A percentile compares a stretch with the other conserved stretches of the same genome.
Evolutionary conservation across 768 basidiomycete genomes (phyloP).

Genomic region (Rhizopogon salebrosus): DNA sequence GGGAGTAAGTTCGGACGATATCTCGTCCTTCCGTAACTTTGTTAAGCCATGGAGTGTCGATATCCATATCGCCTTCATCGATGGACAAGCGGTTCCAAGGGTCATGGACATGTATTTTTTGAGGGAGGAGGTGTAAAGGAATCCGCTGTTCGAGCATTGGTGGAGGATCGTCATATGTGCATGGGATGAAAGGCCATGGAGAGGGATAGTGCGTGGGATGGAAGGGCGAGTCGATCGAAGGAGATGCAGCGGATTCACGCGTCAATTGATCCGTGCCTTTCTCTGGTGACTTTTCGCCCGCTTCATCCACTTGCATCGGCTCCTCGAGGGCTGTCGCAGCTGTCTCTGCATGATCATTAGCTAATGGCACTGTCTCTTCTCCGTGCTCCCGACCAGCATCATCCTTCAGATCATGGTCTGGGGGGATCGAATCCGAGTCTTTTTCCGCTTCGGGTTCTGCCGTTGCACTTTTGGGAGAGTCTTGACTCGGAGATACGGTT

Average conservation of each 20-base stretch:
- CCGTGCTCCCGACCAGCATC: background rate
- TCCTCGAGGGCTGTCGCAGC: background rate
- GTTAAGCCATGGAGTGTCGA: slow-evolving; percentile 20
- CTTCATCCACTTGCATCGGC: background rate
- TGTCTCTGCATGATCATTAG: background rate
- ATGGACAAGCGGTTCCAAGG: slow-evolving; percentile 32
- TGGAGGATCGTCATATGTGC: slow-evolving; percentile 16
- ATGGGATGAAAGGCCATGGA: slow-evolving; percentile 38
- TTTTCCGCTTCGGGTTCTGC: background rate
- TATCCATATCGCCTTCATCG: background rate
- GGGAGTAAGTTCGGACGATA: slow-evolving; percentile 25
- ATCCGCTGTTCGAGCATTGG: slow-evolving; percentile 30
- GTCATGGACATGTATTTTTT: slow-evolving; percentile 40
- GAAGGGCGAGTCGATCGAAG: slow-evolving; percentile 19
- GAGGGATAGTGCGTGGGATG: slow-evolving; percentile 31
- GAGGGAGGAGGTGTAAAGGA: slow-evolving; percentile 31
- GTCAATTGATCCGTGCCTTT: background rate
- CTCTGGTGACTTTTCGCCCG: background rate
- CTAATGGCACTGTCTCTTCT: background rate
- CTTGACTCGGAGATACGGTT: background rate
- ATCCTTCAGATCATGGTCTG: background rate
- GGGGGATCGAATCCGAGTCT: background rate
- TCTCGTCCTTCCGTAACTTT: slow-evolving; percentile 17
- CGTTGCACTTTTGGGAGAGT: background rate
- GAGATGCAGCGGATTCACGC: background rate